Base-by-base conservation (phyloP, 2,329 filamentous ascomycete genomes). In the Dothideomycetidae sp. region DNA sequence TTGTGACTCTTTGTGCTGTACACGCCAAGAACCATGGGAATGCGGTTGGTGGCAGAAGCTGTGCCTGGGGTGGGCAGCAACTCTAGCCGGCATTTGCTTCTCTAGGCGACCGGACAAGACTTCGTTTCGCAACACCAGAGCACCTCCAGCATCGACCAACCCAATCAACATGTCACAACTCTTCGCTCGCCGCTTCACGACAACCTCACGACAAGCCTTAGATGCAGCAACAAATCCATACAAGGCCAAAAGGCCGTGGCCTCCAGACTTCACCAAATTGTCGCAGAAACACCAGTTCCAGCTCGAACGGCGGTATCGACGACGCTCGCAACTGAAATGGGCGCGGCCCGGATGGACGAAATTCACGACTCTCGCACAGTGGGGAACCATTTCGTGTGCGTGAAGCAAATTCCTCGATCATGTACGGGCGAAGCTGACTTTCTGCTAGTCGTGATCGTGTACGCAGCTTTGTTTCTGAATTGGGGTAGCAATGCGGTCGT, bases 221-320 rank as follows among this genome's bases (percentile, higher is more conserved):
- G 51, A 61, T 39, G 58, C 66, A 43, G 62, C 67, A 45, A 66
- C 57, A 42, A 75, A 73, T 51, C 69, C 69, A 4, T 77, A 73
- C 60, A 71, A 64, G 50, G 71, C 75, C 33, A 78, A 81, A 58
- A 81, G 78, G 53, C 63, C 73, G 46, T 88, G 81, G 81, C 81
- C 81, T 40, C 81, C 81, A 10, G 75, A 85, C 57, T 81, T 88
- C 57, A 61, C 67, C 44, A 70, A 73, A 52, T 68, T 88, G 42
- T 73, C 73, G 26, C 61, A 67, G 32, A 79, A 80, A 56, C 74
- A 85, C 52, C 77, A 86, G 57, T 79, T 86, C 53, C 70, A 75
- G 30, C 77, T 84, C 48, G 81, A 88, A 63, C 75, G 80, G 55
- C 77, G 79, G 53, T 86, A 79, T 60, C 80, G 83, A 59, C 68